Conservation (phyloP, 345 rosid species). For the Populus alba region DNA sequence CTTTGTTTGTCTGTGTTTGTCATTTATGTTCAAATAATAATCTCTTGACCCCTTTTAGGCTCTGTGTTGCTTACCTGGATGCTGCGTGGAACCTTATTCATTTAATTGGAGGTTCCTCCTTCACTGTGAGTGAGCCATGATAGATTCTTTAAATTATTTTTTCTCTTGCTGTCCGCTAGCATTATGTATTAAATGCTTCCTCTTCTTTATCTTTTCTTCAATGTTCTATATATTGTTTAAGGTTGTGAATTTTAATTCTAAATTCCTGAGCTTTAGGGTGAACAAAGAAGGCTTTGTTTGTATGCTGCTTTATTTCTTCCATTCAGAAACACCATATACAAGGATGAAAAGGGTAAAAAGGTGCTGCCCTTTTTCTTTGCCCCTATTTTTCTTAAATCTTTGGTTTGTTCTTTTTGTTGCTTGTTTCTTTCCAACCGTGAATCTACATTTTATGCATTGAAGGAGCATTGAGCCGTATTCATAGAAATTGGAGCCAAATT, state of each 20-base stretch:
- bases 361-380: slow-evolving; percentile 25
- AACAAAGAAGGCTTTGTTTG: slow-evolving; percentile 64
- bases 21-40: slow-evolving; percentile 10
- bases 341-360: slow-evolving; percentile 66
- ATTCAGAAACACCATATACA: slow-evolving; percentile 45
- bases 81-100: slow-evolving; percentile 64
- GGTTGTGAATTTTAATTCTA: slow-evolving; percentile 16
- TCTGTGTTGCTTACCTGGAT: slow-evolving; percentile 60
- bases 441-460: no score
- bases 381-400: no score
- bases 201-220: background rate
- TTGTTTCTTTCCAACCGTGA: no score
- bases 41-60: slow-evolving; percentile 37
- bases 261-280: slow-evolving; percentile 51
- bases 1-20: background rate
- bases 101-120: slow-evolving; percentile 43
- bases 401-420: no score
- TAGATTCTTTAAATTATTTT: background rate
- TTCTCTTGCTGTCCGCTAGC: background rate
- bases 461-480: no score
- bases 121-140: slow-evolving; percentile 48
- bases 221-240: background rate
- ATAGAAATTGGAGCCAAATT: no score
- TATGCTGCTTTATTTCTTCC: slow-evolving; percentile 90
- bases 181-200: background rate